phyloP scores from a whole-genome alignment of 83 land plant species.

The Larix sibirica region DNA sequence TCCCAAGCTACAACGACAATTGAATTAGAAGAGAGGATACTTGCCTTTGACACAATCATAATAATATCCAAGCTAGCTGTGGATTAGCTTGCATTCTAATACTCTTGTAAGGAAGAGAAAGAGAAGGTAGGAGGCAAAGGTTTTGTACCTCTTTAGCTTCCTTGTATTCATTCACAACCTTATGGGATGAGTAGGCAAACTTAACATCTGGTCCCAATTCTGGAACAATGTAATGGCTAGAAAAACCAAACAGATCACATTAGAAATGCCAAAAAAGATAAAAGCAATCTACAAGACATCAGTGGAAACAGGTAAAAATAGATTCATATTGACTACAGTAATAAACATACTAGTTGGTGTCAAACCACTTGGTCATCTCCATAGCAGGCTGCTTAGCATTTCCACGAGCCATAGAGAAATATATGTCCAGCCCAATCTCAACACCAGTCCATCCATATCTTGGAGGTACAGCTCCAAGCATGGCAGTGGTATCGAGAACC shows the following conservation, averaged over 20 bases:
- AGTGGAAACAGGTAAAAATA: no score
- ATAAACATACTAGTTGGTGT: conserved; percentile 83
- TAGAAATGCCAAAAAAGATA: no score
- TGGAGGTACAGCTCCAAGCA: conserved; percentile 75
- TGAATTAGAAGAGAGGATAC: no score
- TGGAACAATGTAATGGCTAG: conserved; percentile 42
- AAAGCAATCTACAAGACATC: no score
- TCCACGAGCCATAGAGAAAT: conserved; percentile 87
- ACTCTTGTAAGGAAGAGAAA: no score
- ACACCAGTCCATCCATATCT: conserved; percentile 74
- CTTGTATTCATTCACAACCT: conserved; percentile 38
- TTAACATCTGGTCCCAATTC: conserved; percentile 37
- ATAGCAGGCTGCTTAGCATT: conserved; percentile 75
- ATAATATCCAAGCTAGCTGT: no score
- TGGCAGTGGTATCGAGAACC: conserved; percentile 78
- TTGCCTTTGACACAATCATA: no score
- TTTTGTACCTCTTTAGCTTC: neutral
- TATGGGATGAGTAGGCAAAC: conserved; percentile 43
- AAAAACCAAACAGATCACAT: neutral
- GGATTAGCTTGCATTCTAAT: no score
- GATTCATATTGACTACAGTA: no score
- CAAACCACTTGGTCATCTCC: conserved; percentile 96
- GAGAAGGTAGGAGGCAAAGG: no score
- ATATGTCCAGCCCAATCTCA: conserved; percentile 70
- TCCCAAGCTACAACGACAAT: no score